These are phyloP conservation scores for Endothia cerciana DNA, from an alignment of 2,329 filamentous ascomycete genomes.

Conservation along the genomic window DNA sequence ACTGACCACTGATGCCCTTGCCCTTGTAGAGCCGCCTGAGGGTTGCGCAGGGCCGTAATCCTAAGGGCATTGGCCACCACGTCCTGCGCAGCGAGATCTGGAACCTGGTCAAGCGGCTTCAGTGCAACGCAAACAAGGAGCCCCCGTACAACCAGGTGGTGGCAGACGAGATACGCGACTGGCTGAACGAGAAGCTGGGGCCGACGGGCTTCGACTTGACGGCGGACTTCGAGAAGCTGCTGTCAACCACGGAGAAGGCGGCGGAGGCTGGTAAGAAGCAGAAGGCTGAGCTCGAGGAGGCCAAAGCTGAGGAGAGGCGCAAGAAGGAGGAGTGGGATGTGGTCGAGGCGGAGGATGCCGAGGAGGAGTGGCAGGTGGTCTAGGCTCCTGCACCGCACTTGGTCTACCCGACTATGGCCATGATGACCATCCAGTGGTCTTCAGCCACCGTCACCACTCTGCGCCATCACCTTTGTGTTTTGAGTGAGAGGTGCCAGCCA, in stretches of 20 bases:
- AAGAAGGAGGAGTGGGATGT: constrained; percentile 20
- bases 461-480: no score
- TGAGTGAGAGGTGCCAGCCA: no score
- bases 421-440: not conserved
- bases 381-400: not conserved
- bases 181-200: not conserved
- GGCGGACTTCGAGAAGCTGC: constrained; percentile 10
- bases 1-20: not conserved
- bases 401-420: not conserved
- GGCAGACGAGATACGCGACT: not conserved
- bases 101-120: not conserved
- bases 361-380: constrained; percentile 15
- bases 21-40: not conserved
- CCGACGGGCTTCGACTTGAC: not conserved
- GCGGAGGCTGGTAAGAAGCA: not conserved
- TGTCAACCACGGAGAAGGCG: not conserved
- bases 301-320: not conserved
- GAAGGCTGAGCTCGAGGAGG: not conserved
- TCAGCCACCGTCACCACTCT: not conserved
- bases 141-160: constrained; percentile 1
- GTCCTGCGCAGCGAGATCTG: not conserved
- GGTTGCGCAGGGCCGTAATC: not conserved
- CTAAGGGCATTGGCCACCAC: no score
- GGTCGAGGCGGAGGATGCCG: constrained; percentile 9
- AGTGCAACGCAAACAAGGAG: not conserved